Base-by-base conservation (phyloP, 2,329 filamentous ascomycete genomes). In the Pestalotiopsis sp. region DNA sequence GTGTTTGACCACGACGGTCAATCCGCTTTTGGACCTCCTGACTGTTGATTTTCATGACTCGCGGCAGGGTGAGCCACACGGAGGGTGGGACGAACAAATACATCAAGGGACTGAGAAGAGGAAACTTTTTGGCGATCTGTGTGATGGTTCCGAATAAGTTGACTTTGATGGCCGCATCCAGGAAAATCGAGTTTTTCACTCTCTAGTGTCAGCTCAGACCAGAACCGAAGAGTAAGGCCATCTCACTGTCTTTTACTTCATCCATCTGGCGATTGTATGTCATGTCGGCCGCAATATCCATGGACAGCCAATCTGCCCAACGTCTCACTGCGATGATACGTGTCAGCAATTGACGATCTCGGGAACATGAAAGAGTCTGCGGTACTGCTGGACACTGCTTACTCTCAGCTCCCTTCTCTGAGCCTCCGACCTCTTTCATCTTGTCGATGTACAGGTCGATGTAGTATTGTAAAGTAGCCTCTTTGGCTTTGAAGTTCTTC, bases 261-360 rank as follows among this genome's bases (percentile, higher is more conserved):
- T 69, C 7, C 69, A 74, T 52, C 60, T 75, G 59, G 3, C 65
- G 64, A n/a, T 68, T 58, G 56, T 58, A 58, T 5, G 56, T 58
- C 56, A 58, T 58, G 13, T 58, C 56, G n/a, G 56, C 56, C 4
- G 56, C 56, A 3, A 58, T 58, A 12, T 76, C 74, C 63, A 69
- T 60, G 3, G 68, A 69, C 7, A 73, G n/a, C 73, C 73, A 74
- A 14, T 71, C 63, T 11, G 68, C 68, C 71, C 73, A 75, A 11
- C 65, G 36, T 3, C 66, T 58, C 52, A 75, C 31, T 36, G 31
- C 31, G 31, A 36, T 9, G 0, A 36, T 0, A 36, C 2, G 31
- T 9, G 31, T 36, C 31, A 11, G 31, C 31, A 36, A 9, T 36
- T 9, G 2, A 7, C 6, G 31, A 36, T 36, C 1, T 7, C 7